Percentiles rank a stretch among this genome's conserved stretches.
Evolutionary conservation across 2,329 filamentous ascomycete genomes (phyloP).

Genomic region (Phialocephala sp.): DNA sequence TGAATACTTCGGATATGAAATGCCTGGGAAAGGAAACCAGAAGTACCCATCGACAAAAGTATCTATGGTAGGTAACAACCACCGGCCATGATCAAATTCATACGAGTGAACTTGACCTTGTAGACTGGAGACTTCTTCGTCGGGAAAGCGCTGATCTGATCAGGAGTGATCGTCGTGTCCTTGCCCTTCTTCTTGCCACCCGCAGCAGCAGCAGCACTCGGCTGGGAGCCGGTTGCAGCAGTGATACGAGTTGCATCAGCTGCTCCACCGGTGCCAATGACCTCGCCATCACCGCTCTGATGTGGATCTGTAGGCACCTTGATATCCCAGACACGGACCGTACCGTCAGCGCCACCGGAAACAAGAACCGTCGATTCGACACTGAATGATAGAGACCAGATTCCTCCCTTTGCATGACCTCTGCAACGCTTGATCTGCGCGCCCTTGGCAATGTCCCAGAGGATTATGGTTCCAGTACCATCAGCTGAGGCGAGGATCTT

Average conservation of each 20-base stretch:
- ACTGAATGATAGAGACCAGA: slow-evolving; percentile 92
- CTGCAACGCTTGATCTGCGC: slow-evolving; percentile 89
- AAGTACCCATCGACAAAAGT: background rate
- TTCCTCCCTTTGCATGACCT: slow-evolving; percentile 90
- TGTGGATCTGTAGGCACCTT: slow-evolving; percentile 70
- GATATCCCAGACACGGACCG: slow-evolving; percentile 93
- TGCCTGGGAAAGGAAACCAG: background rate
- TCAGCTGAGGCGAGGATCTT: slow-evolving; percentile 92
- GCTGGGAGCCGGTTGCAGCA: slow-evolving; percentile 36
- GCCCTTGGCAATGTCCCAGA: slow-evolving; percentile 93
- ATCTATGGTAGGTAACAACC: slow-evolving; percentile 59
- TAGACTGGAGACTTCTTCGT: slow-evolving; percentile 97
- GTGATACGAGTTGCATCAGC: slow-evolving; percentile 58
- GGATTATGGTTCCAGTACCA: slow-evolving; percentile 83
- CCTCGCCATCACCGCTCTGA: slow-evolving; percentile 54
- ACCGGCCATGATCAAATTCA: slow-evolving; percentile 91
- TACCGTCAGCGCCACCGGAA: slow-evolving; percentile 89
- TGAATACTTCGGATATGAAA: background rate
- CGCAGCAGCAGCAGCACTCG: slow-evolving; percentile 41
- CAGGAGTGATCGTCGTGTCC: slow-evolving; percentile 86
- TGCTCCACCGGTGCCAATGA: slow-evolving; percentile 49
- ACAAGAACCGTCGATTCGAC: slow-evolving; percentile 90
- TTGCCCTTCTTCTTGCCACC: slow-evolving; percentile 78
- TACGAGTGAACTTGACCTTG: slow-evolving; percentile 90
- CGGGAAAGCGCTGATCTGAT: slow-evolving; percentile 92